Evolutionary conservation across 805 yeast species (phyloP).

Genomic region (Spathaspora girioi): DNA sequence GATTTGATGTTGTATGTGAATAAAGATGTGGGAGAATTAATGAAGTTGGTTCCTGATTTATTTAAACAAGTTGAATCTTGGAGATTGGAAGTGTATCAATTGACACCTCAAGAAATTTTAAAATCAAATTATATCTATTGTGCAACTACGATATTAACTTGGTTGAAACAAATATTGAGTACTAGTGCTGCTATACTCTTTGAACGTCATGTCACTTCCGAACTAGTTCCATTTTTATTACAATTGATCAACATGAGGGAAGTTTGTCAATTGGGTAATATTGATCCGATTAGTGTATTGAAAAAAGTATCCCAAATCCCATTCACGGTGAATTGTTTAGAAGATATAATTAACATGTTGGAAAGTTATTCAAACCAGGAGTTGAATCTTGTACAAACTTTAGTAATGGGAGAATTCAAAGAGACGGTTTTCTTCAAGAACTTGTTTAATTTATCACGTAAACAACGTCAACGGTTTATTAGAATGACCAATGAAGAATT

Average conservation of each 20-base stretch:
- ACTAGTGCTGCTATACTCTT: conserved; percentile 53
- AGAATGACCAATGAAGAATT: conserved; percentile 50
- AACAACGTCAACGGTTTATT: conserved; percentile 49
- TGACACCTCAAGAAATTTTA: conserved; percentile 53
- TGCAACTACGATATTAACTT: conserved; percentile 60
- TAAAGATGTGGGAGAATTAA: conserved; percentile 14
- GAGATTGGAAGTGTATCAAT: conserved; percentile 30
- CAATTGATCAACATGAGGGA: conserved; percentile 67
- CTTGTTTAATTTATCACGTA: conserved; percentile 46
- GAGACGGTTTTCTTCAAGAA: conserved; percentile 72
- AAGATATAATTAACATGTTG: conserved; percentile 33
- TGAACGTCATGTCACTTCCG: conserved; percentile 44
- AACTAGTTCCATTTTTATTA: conserved; percentile 68
- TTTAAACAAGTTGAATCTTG: conserved; percentile 44
- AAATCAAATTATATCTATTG: conserved; percentile 60
- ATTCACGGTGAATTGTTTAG: conserved; percentile 18
- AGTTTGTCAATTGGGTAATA: conserved; percentile 66
- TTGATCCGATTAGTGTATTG: conserved; percentile 50
- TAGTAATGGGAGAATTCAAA: conserved; percentile 62
- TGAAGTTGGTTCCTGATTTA: conserved; percentile 36
- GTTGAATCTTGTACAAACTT: conserved; percentile 47
- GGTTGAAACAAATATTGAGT: conserved; percentile 52
- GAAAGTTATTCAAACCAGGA: conserved; percentile 27
- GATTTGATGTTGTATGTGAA: conserved; percentile 31
- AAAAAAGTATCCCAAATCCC: conserved; percentile 43